phyloP scores from a whole-genome alignment of 495 filamentous ascomycete species.

The Parachaetomium inaequale region DNA sequence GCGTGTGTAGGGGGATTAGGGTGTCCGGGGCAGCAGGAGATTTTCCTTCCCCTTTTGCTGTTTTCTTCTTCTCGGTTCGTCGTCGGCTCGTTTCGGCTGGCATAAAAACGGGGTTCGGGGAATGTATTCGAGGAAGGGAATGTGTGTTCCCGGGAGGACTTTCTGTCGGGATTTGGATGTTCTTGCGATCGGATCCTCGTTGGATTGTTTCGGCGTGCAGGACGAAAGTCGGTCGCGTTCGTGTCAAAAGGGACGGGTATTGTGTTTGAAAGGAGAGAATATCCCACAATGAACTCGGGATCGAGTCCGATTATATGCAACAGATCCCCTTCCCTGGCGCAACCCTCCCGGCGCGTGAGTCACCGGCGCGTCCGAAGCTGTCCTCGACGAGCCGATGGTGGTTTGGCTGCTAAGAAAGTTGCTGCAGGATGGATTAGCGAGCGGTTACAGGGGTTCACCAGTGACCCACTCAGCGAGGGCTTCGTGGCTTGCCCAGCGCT shows the following conservation, averaged over 20 bases:
- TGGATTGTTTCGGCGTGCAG: background rate
- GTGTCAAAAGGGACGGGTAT: too few species aligned
- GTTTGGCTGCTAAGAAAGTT: background rate
- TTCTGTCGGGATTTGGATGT: background rate
- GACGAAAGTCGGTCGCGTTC: background rate
- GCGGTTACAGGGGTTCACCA: background rate
- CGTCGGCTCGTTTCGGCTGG: background rate
- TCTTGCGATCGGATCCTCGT: background rate
- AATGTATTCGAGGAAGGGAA: background rate
- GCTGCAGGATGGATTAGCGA: background rate
- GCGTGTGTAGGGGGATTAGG: background rate
- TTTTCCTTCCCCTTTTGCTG: background rate
- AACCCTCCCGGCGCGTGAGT: background rate
- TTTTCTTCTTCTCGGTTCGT: background rate
- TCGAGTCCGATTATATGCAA: too few species aligned
- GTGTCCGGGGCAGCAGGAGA: background rate
- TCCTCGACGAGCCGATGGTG: background rate
- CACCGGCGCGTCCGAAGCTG: background rate
- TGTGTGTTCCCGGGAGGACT: background rate
- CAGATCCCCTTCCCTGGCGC: background rate
- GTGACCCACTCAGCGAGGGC: conserved; percentile 6
- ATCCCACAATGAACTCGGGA: background rate
- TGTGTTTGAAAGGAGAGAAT: conserved; percentile 1
- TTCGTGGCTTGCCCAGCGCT: conserved; percentile 12
- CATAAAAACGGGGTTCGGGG: background rate